Evolutionary conservation across 768 basidiomycete species (phyloP), one percentile per base, ranked within the genome.

Genomic region (Auriscalpium microsporum): DNA sequence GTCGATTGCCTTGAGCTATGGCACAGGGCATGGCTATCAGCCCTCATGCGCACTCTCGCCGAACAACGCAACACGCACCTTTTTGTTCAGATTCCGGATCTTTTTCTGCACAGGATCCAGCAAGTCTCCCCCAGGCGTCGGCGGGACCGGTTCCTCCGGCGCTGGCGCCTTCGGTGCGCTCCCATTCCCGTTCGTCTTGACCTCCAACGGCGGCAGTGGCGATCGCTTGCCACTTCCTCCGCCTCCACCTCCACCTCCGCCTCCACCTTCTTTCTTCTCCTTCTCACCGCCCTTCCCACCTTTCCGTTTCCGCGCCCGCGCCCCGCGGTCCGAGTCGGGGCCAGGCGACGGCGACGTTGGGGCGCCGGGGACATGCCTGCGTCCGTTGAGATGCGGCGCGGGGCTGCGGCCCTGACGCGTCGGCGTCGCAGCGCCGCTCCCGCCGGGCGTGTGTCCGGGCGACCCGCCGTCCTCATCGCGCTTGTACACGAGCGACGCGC

Each of bases 1-100:
- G 19, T 97, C 93, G 62, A 99, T 98, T n/a, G 95, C 95, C 69
- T 96, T 97, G 61, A 99, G 78, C 94, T 96, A 28, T 28, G 28
- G 28, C 28, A 62, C 38, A 54, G n/a, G 38, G 54, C 23, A 14
- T 47, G 8, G 5, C 53, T 23, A 35, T 56, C 50, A 63, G 55
- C 40, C 60, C 35, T 53, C 57, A 28, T 28, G 28, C 21, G 21
- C 28, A 50, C 28, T 53, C 44, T 19, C 17, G 50, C 16, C 11
- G 16, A 19, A n/a, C 10, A 45, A 21, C 21, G 45, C 40, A 40
- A 19, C 21, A 56, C 49, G 23, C 45, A 88, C 94, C 85, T 96
- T 99, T 79, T 99, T 99, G 68, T 82, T 90, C 69, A 99, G 65
- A 68, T 96, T 97, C 63, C 96, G 78, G 48, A 88, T 80, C 79